Conservation (phyloP, 176 grass and related monocot genomes). For the Thalia dealbata region DNA sequence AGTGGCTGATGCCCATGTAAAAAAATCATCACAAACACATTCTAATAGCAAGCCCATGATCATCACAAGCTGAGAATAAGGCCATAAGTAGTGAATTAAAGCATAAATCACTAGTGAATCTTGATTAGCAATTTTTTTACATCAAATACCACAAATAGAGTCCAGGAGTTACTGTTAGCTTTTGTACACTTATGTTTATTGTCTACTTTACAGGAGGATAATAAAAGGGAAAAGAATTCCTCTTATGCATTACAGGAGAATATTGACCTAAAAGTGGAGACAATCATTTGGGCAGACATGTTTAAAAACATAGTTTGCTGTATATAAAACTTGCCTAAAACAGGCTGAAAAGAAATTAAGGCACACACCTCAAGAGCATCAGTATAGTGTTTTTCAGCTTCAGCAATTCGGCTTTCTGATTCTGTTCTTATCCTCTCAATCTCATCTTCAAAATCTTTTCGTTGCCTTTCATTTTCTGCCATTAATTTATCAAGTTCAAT, state of each 20-base stretch:
- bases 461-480: slow-evolving; percentile 91
- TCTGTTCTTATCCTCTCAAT: slow-evolving; percentile 78
- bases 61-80: not conserved
- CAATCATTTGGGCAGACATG: not conserved
- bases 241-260: not conserved
- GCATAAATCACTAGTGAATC: not conserved
- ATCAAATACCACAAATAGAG: not conserved
- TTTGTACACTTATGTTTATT: not conserved
- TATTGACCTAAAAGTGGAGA: not conserved
- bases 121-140: not conserved
- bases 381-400: slow-evolving; percentile 62
- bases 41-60: not conserved
- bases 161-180: not conserved
- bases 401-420: slow-evolving; percentile 60
- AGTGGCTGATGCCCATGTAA: not conserved
- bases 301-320: not conserved
- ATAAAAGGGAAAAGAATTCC: not conserved
- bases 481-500: slow-evolving; percentile 92
- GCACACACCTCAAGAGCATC: slow-evolving; percentile 62
- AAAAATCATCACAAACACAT: not conserved
- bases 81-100: not conserved
- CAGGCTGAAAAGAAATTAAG: slow-evolving; percentile 1
- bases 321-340: not conserved
- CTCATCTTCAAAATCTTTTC: slow-evolving; percentile 83
- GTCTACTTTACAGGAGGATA: not conserved